phyloP scores from a whole-genome alignment of 148 eudicot species.

The Bassia scoparia region DNA sequence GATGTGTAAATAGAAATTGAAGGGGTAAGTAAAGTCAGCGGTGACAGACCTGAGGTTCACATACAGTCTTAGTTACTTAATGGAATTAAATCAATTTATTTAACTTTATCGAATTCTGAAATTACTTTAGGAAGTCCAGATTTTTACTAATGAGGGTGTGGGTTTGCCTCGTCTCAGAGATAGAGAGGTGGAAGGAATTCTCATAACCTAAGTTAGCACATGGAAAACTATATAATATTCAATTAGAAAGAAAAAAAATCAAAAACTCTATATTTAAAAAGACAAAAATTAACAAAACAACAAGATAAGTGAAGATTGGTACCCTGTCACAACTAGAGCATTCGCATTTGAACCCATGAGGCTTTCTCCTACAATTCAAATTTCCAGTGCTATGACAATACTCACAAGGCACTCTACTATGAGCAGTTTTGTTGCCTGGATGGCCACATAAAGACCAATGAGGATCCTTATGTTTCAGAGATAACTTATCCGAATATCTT shows the following conservation, averaged over 20 bases:
- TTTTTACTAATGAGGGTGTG: background rate
- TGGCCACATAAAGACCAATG: constrained; percentile 97
- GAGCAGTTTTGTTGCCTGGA: constrained; percentile 80
- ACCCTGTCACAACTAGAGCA: constrained; percentile 72
- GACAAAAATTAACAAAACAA: no score
- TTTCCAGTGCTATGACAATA: constrained; percentile 44
- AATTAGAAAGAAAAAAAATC: background rate
- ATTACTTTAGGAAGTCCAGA: background rate
- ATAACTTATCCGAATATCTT: constrained; percentile 29
- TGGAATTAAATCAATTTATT: no score
- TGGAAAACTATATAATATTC: background rate
- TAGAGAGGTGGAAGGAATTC: background rate
- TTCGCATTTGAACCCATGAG: constrained; percentile 58
- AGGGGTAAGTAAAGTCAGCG: no score
- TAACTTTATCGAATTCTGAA: background rate
- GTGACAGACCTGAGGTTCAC: no score
- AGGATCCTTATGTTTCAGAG: constrained; percentile 38
- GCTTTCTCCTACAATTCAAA: constrained; percentile 51
- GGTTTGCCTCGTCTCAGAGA: background rate
- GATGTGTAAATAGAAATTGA: no score
- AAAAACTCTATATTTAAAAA: background rate
- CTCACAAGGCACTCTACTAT: constrained; percentile 57
- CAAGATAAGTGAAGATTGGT: constrained; percentile 12
- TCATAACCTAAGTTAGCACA: background rate
- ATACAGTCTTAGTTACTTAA: no score